Percentiles rank a stretch among this genome's conserved stretches.
phyloP scores from a whole-genome alignment of 371 early-diverging fungal species.

The Mucor indicus region DNA sequence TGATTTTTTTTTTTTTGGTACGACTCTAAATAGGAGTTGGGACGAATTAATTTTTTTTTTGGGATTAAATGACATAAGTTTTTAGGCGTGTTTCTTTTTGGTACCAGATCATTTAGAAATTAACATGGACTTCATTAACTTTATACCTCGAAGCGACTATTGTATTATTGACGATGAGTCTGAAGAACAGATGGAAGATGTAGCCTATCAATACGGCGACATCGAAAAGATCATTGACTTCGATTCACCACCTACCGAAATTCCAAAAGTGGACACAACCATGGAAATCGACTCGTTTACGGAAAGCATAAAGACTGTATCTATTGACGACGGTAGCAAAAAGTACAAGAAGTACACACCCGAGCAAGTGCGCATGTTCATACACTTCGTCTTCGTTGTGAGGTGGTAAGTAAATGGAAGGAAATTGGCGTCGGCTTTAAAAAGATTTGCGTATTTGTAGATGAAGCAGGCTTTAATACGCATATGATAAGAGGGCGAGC shows the following conservation, averaged over 20 bases:
- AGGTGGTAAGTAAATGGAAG: neutral
- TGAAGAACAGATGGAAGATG: conserved; percentile 14
- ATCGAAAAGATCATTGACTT: conserved; percentile 15
- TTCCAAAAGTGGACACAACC: no score
- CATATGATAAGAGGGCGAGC: conserved; percentile 1
- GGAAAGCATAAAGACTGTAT: no score
- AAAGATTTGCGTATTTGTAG: neutral
- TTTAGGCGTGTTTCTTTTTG: conserved; percentile 5
- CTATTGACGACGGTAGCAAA: no score
- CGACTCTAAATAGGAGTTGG: neutral
- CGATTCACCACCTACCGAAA: conserved; percentile 9
- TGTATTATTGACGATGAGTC: conserved; percentile 1
- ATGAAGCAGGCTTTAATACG: conserved; percentile 1
- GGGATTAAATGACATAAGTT: no score
- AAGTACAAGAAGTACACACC: conserved; percentile 14
- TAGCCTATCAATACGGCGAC: conserved; percentile 14
- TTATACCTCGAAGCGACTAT: conserved; percentile 10
- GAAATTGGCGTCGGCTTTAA: neutral
- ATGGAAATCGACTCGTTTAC: no score
- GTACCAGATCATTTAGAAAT: conserved; percentile 4
- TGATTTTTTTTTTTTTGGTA: conserved; percentile 1
- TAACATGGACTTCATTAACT: conserved; percentile 6
- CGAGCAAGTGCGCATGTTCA: conserved; percentile 8
- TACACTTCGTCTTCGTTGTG: no score
- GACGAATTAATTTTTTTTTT: no score